These are phyloP conservation scores for Diaporthe australafricana DNA, from an alignment of 2,329 filamentous ascomycete species.

Conservation along the genomic window DNA sequence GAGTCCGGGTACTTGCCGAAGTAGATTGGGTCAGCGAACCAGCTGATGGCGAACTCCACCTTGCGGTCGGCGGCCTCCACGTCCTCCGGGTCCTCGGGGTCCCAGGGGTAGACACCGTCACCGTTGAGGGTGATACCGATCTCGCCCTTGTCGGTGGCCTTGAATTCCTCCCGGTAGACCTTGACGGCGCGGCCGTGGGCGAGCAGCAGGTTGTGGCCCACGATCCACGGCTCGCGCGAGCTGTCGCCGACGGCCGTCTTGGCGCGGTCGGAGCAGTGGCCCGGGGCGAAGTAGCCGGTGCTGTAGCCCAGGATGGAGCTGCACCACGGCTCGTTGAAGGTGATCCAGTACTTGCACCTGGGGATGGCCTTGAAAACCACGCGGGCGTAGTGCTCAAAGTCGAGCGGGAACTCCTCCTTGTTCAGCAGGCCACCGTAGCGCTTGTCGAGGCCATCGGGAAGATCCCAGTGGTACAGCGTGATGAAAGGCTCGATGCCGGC, in stretches of 20 bases:
- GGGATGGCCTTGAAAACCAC: slow-evolving; percentile 80
- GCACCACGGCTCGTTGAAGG: slow-evolving; percentile 92
- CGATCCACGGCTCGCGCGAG: slow-evolving; percentile 83
- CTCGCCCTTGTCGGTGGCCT: slow-evolving; percentile 75
- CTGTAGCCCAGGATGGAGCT: slow-evolving; percentile 84
- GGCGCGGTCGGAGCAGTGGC: slow-evolving; percentile 80
- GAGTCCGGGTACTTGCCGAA: slow-evolving; percentile 85
- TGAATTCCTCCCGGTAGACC: slow-evolving; percentile 85
- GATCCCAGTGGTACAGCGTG: slow-evolving; percentile 90
- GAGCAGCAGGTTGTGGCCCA: slow-evolving; percentile 82
- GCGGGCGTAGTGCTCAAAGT: slow-evolving; percentile 83
- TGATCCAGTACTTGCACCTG: slow-evolving; percentile 89
- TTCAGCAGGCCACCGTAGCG: slow-evolving; percentile 86
- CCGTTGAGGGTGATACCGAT: slow-evolving; percentile 92
- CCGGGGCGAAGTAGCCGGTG: slow-evolving; percentile 82
- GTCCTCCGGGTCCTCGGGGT: slow-evolving; percentile 79
- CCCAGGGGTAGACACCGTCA: slow-evolving; percentile 86
- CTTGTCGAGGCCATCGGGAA: slow-evolving; percentile 81
- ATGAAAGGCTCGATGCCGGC: slow-evolving; percentile 84
- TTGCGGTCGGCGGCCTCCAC: slow-evolving; percentile 82
- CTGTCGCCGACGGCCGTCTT: slow-evolving; percentile 80
- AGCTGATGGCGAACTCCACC: slow-evolving; percentile 87
- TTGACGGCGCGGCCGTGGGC: slow-evolving; percentile 86
- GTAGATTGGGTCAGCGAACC: slow-evolving; percentile 92
- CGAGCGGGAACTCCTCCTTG: slow-evolving; percentile 83